A percentile compares a stretch with the other conserved stretches of the same genome.
These are phyloP conservation scores for Fragaria iinumae DNA, from an alignment of 306 rosid species.

Conservation along the genomic window DNA sequence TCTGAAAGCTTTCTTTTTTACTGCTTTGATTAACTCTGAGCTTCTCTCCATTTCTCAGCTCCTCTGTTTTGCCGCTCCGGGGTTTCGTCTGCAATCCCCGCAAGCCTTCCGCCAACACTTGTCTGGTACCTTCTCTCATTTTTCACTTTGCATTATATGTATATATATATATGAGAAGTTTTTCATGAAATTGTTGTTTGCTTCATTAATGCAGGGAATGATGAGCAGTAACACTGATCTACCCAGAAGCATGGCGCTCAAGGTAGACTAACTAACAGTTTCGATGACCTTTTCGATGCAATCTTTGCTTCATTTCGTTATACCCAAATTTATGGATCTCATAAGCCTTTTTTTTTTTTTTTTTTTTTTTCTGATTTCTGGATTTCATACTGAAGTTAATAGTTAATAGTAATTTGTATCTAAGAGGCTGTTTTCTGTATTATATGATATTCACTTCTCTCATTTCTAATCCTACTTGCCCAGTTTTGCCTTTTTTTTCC, in stretches of 20 bases:
- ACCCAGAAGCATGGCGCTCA: conserved; percentile 46
- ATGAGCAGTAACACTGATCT: conserved; percentile 32
- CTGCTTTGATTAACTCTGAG: background rate
- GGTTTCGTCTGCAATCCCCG: conserved; percentile 37
- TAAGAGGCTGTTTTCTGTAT: background rate
- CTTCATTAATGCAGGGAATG: conserved; percentile 37
- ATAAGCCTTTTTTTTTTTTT: too few species aligned
- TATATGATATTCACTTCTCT: background rate
- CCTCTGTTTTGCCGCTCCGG: conserved; percentile 44
- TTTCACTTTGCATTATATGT: background rate
- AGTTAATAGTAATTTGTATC: background rate
- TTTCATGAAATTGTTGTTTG: background rate
- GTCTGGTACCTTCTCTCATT: conserved; percentile 37
- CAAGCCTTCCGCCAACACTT: conserved; percentile 18
- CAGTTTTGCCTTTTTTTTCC: background rate
- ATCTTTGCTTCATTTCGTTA: background rate
- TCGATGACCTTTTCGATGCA: background rate
- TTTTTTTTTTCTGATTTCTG: background rate
- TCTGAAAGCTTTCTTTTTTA: background rate
- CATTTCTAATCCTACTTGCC: background rate
- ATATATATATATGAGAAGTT: background rate
- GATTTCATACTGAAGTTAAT: too few species aligned
- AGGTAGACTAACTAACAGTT: conserved; percentile 39
- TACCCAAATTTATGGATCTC: background rate
- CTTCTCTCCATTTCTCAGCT: conserved; percentile 41